phyloP scores from a whole-genome alignment of 2,329 filamentous ascomycete genomes.

The Chaetomiaceae sp. region DNA sequence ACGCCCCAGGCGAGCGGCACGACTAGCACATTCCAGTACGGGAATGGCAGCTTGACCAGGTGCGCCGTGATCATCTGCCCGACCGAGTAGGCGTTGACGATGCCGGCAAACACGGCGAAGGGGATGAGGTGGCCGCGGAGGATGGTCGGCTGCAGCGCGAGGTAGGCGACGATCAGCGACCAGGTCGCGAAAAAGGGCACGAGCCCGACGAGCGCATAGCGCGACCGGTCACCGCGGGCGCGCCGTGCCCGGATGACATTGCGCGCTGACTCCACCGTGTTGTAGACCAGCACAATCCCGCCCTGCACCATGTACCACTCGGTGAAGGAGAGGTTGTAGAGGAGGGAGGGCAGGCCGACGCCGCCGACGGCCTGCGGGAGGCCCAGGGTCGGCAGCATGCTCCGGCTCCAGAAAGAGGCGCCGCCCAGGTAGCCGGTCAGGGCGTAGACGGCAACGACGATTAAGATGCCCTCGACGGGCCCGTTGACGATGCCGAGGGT shows the following conservation, averaged over 20 bases:
- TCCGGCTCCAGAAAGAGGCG: conserved; percentile 86
- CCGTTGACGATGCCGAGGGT: conserved; percentile 89
- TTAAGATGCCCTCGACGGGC: conserved; percentile 88
- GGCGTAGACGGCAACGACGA: conserved; percentile 72
- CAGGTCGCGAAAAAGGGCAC: conserved; percentile 74
- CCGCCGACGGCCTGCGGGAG: conserved; percentile 53
- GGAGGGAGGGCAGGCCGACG: conserved; percentile 53
- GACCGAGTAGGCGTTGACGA: conserved; percentile 92
- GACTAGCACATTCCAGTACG: conserved; percentile 80
- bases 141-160: conserved; percentile 79
- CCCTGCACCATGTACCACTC: conserved; percentile 93
- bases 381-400: conserved; percentile 66
- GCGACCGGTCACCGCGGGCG: conserved; percentile 63
- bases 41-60: conserved; percentile 79
- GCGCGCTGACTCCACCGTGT: conserved; percentile 70
- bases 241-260: conserved; percentile 82
- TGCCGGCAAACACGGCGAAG: conserved; percentile 79
- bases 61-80: conserved; percentile 95
- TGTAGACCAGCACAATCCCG: conserved; percentile 71
- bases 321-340: conserved; percentile 81
- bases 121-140: conserved; percentile 78
- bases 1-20: conserved; percentile 73
- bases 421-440: conserved; percentile 81
- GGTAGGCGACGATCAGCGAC: conserved; percentile 69
- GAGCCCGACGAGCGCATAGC: conserved; percentile 74